A percentile compares a stretch with the other conserved stretches of the same genome.
phyloP scores from a whole-genome alignment of 2,329 filamentous ascomycete species.

The Nothophoma quercina region DNA sequence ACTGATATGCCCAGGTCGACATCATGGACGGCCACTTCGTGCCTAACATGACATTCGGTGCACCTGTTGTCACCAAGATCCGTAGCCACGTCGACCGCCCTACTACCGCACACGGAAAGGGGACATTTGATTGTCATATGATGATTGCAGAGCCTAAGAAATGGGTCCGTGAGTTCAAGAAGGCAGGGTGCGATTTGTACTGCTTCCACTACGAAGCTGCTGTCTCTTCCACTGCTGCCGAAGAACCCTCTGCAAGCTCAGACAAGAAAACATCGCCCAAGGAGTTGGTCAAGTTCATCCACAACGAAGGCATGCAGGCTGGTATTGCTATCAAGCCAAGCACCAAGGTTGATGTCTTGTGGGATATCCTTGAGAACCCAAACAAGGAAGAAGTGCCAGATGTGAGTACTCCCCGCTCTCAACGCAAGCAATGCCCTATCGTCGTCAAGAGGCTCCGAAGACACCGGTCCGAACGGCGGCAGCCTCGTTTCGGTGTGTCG shows the following conservation, averaged over 20 bases:
- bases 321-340: constrained; percentile 96
- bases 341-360: constrained; percentile 89
- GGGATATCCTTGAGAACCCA: constrained; percentile 81
- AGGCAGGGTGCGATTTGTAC: constrained; percentile 96
- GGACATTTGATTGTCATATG: constrained; percentile 99
- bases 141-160: constrained; percentile 99
- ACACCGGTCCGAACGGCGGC: neutral
- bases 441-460: neutral
- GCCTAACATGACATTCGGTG: constrained; percentile 96
- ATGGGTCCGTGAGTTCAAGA: constrained; percentile 96
- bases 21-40: constrained; percentile 99
- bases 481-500: neutral
- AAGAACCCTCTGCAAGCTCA: constrained; percentile 73
- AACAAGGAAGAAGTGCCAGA: constrained; percentile 82
- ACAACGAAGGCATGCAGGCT: constrained; percentile 84
- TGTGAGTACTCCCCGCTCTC: constrained; percentile 63
- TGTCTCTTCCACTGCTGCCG: constrained; percentile 80
- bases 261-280: constrained; percentile 80
- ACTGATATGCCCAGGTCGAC: constrained; percentile 87
- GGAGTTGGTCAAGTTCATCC: constrained; percentile 89
- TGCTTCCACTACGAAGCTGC: constrained; percentile 99
- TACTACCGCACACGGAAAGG: constrained; percentile 72
- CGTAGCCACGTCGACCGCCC: constrained; percentile 83
- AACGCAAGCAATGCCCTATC: neutral
- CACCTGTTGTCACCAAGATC: constrained; percentile 94